phyloP scores from a whole-genome alignment of 352 stramenopile genomes.

The Phytophthora foliorum region DNA sequence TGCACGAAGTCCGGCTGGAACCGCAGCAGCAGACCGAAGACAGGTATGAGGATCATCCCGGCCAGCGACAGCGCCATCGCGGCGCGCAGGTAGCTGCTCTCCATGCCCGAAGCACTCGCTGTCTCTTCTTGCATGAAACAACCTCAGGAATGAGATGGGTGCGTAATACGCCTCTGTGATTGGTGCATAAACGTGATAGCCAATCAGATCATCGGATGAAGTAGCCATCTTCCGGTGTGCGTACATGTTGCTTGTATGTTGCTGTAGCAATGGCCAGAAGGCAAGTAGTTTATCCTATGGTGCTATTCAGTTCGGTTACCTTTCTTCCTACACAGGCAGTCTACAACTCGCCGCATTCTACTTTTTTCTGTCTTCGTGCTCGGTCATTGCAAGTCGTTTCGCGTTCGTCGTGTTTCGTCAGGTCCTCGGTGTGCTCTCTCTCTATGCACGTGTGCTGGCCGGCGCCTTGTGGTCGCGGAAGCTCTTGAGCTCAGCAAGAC shows the following conservation, averaged over 20 bases:
- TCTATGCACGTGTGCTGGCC: conserved; percentile 21
- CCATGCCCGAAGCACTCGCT: conserved; percentile 38
- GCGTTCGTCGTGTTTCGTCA: conserved; percentile 11
- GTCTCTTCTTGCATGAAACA: conserved; percentile 19
- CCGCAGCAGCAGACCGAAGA: conserved; percentile 66
- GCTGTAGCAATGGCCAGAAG: too few species aligned
- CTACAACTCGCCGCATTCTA: conserved; percentile 3
- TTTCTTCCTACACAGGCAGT: conserved; percentile 1
- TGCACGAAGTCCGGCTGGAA: conserved; percentile 69
- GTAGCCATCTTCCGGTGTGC: conserved; percentile 14
- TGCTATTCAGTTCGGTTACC: conserved; percentile 26
- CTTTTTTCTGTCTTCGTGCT: not conserved
- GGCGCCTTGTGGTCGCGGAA: conserved; percentile 81
- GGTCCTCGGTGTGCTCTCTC: not conserved
- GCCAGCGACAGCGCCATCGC: conserved; percentile 59
- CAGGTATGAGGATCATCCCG: conserved; percentile 57
- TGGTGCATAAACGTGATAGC: not conserved
- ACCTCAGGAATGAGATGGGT: conserved; percentile 10
- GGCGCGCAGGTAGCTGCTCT: conserved; percentile 47
- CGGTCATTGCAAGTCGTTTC: not conserved
- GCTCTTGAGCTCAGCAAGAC: conserved; percentile 86
- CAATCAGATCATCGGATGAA: conserved; percentile 22
- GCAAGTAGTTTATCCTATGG: conserved; percentile 10
- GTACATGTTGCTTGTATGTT: conserved; percentile 2
- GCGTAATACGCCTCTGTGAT: not conserved